phyloP scores from a whole-genome alignment of 306 rosid genomes.

The Comarum palustre region DNA sequence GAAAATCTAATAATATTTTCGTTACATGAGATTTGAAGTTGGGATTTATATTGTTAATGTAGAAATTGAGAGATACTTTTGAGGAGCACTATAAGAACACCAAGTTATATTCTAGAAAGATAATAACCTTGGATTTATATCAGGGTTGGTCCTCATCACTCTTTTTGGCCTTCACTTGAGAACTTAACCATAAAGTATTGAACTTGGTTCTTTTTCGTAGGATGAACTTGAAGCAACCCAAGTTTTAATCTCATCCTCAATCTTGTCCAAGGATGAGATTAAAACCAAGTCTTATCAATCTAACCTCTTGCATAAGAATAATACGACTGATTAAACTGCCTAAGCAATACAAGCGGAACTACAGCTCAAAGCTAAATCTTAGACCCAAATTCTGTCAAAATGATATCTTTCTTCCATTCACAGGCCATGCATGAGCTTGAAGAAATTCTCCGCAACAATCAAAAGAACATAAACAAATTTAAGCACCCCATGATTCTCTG shows the following conservation, averaged over 20 bases:
- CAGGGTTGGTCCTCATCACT: background rate
- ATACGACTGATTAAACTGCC: background rate
- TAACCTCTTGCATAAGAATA: background rate
- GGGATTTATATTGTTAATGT: background rate
- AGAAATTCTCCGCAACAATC: conserved; percentile 12
- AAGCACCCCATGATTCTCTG: conserved; percentile 19
- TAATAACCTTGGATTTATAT: background rate
- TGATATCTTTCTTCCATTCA: conserved; percentile 1
- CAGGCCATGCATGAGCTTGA: conserved; percentile 19
- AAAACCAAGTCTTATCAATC: background rate
- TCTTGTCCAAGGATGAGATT: conserved; percentile 5
- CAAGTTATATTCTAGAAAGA: background rate
- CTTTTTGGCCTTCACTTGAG: background rate
- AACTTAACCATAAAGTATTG: background rate
- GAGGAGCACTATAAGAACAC: background rate
- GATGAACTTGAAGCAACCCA: background rate
- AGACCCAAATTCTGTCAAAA: background rate
- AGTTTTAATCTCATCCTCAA: background rate
- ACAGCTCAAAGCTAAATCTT: background rate
- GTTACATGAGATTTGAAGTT: background rate
- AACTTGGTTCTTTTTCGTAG: background rate
- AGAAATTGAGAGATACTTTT: background rate
- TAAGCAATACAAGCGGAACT: background rate
- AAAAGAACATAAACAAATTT: conserved; percentile 5
- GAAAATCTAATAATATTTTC: background rate